A percentile compares a stretch with the other conserved stretches of the same genome.
These are phyloP conservation scores for Ophiostoma novo-ulmi DNA, from an alignment of 2,329 filamentous ascomycete genomes.

Conservation along the genomic window DNA sequence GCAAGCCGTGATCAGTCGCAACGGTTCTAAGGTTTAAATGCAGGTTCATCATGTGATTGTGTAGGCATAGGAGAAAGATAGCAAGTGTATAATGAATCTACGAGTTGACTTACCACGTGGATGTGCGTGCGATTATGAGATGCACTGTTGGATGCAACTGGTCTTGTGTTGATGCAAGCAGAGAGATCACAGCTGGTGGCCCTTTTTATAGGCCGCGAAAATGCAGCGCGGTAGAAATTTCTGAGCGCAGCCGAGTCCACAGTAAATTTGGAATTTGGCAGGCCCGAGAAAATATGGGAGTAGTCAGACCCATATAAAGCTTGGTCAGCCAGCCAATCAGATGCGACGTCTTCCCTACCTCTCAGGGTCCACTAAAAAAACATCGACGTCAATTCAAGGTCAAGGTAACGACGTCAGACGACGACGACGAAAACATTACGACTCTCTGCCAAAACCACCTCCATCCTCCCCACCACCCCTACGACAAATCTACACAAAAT, in stretches of 20 bases:
- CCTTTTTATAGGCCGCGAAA: not conserved
- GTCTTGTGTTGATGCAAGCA: not conserved
- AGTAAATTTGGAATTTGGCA: not conserved
- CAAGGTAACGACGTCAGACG: not conserved
- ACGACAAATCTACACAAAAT: conserved; percentile 17
- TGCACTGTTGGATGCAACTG: not conserved
- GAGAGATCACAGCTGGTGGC: not conserved
- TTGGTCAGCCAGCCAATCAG: not conserved
- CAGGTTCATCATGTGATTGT: conserved; percentile 44
- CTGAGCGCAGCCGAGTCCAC: not conserved
- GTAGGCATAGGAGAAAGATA: not conserved
- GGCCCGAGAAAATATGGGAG: not conserved
- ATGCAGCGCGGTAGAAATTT: not conserved
- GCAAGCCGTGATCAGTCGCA: conserved; percentile 50
- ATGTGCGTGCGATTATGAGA: not conserved
- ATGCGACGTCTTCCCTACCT: not conserved
- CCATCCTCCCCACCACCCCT: not conserved
- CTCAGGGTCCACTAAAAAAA: not conserved
- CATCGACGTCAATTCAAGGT: conserved; percentile 13
- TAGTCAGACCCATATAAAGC: not conserved
- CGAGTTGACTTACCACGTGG: conserved; percentile 10
- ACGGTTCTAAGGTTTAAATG: conserved; percentile 50
- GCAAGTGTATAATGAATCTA: not conserved
- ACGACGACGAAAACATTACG: not conserved
- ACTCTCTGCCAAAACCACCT: not conserved